A percentile compares a stretch with the other conserved stretches of the same genome.
Evolutionary conservation across 2,329 filamentous ascomycete species (phyloP).

Genomic region (Hyphodiscus sp.): DNA sequence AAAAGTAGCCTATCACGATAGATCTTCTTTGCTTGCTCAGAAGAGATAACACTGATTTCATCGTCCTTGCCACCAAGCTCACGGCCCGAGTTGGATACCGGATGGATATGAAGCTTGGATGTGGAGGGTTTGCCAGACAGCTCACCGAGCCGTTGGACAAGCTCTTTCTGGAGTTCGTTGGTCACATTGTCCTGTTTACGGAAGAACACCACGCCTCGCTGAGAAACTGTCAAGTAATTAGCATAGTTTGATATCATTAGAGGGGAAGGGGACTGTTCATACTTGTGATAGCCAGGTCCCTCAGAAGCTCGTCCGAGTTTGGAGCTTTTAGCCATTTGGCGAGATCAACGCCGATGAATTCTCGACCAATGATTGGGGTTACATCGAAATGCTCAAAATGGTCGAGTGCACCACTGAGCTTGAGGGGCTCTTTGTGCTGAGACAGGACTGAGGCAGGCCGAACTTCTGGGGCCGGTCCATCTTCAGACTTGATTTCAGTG

Average conservation of each 20-base stretch:
- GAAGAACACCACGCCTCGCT: slow-evolving; percentile 65
- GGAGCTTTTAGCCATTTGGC: slow-evolving; percentile 40
- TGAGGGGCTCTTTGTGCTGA: slow-evolving; percentile 24
- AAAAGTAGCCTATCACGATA: slow-evolving; percentile 37
- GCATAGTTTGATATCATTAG: not conserved
- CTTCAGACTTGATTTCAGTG: not conserved
- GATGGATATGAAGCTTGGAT: slow-evolving; percentile 36
- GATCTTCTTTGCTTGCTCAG: slow-evolving; percentile 45
- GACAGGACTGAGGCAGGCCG: slow-evolving; percentile 9
- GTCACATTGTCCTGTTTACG: slow-evolving; percentile 54
- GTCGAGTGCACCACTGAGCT: slow-evolving; percentile 24
- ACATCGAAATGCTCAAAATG: slow-evolving; percentile 32
- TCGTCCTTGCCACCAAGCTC: slow-evolving; percentile 49
- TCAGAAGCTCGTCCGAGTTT: slow-evolving; percentile 40
- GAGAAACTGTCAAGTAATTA: slow-evolving; percentile 45
- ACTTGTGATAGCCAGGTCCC: slow-evolving; percentile 43
- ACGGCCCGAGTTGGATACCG: slow-evolving; percentile 39
- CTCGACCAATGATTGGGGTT: slow-evolving; percentile 40
- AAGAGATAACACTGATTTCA: slow-evolving; percentile 59
- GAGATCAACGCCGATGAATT: slow-evolving; percentile 37
- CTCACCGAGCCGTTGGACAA: slow-evolving; percentile 54
- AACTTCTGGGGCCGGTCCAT: slow-evolving; percentile 17
- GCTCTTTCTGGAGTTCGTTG: slow-evolving; percentile 58
- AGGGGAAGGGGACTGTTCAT: slow-evolving; percentile 14
- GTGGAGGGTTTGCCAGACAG: slow-evolving; percentile 49